Conservation (phyloP, 148 eudicot species). For the Silene uniflora region DNA sequence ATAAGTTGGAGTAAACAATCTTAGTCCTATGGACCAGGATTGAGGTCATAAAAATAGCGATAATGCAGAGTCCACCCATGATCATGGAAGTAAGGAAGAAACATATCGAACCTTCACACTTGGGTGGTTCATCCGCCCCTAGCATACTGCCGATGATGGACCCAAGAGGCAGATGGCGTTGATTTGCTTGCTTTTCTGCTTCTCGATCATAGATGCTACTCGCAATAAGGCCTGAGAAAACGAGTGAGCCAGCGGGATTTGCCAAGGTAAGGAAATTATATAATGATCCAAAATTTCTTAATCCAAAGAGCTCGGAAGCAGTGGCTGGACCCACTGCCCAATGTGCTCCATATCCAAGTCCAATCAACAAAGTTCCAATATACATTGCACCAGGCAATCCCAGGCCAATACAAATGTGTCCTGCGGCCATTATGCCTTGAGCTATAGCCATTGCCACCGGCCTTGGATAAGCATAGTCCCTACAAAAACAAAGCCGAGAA, state of each 20-base stretch:
- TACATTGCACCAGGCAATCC: constrained; percentile 90
- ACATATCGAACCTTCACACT: constrained; percentile 79
- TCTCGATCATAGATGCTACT: constrained; percentile 83
- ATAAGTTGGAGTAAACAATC: constrained; percentile 65
- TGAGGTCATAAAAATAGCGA: constrained; percentile 61
- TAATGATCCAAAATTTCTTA: constrained; percentile 80
- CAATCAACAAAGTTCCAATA: constrained; percentile 74
- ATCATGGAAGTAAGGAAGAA: constrained; percentile 72
- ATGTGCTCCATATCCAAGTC: constrained; percentile 97
- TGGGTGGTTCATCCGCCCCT: constrained; percentile 47
- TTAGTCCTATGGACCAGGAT: constrained; percentile 77
- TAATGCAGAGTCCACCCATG: constrained; percentile 72
- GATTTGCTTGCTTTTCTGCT: constrained; percentile 78
- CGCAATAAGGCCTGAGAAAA: constrained; percentile 79
- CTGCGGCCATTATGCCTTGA: constrained; percentile 70
- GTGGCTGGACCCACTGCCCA: constrained; percentile 97
- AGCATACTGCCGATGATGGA: constrained; percentile 25
- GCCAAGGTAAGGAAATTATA: constrained; percentile 91
- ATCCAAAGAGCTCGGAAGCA: constrained; percentile 88
- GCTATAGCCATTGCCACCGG: constrained; percentile 77
- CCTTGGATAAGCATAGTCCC: constrained; percentile 89
- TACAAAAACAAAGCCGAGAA: constrained; percentile 24
- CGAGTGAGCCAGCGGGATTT: constrained; percentile 82
- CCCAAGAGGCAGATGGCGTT: constrained; percentile 23
- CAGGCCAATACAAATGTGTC: constrained; percentile 77